These are phyloP conservation scores for Ustulina deusta DNA, from an alignment of 2,329 filamentous ascomycete genomes.

Conservation along the genomic window DNA sequence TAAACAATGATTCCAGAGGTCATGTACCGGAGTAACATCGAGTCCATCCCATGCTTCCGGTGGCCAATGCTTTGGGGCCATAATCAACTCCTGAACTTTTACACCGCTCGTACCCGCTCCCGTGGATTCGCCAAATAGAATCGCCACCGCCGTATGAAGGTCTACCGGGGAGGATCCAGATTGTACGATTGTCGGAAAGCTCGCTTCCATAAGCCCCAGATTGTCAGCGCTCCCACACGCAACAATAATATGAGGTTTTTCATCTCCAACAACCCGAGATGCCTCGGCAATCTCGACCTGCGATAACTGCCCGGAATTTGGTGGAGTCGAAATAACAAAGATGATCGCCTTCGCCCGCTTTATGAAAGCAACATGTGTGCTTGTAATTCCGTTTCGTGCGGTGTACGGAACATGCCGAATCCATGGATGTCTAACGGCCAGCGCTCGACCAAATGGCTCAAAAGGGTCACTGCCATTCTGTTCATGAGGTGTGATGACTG, in stretches of 20 bases:
- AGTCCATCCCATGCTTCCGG: slow-evolving; percentile 54
- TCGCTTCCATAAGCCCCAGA: slow-evolving; percentile 53
- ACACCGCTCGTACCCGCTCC: slow-evolving; percentile 38
- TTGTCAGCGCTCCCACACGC: slow-evolving; percentile 62
- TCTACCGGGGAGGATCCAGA: slow-evolving; percentile 61
- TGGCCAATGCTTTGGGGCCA: slow-evolving; percentile 56
- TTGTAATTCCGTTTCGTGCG: slow-evolving; percentile 71
- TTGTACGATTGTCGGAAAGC: slow-evolving; percentile 66
- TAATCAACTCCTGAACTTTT: slow-evolving; percentile 50
- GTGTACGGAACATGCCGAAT: slow-evolving; percentile 80
- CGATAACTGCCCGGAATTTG: slow-evolving; percentile 60
- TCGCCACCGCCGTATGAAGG: slow-evolving; percentile 62
- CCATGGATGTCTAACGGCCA: slow-evolving; percentile 69
- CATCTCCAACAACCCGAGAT: slow-evolving; percentile 58
- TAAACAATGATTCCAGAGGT: slow-evolving; percentile 62
- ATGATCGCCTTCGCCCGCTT: slow-evolving; percentile 69
- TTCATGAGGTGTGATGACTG: slow-evolving; percentile 61
- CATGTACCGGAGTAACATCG: slow-evolving; percentile 55
- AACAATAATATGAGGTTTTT: slow-evolving; percentile 64
- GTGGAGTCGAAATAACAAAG: slow-evolving; percentile 68
- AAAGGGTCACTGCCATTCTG: slow-evolving; percentile 72
- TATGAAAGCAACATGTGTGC: slow-evolving; percentile 72
- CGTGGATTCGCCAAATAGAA: slow-evolving; percentile 61
- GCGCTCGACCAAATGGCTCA: slow-evolving; percentile 73
- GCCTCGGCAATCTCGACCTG: slow-evolving; percentile 65